phyloP scores from a whole-genome alignment of 371 early-diverging fungal species.

The Batrachochytrium dendrobatidis region DNA sequence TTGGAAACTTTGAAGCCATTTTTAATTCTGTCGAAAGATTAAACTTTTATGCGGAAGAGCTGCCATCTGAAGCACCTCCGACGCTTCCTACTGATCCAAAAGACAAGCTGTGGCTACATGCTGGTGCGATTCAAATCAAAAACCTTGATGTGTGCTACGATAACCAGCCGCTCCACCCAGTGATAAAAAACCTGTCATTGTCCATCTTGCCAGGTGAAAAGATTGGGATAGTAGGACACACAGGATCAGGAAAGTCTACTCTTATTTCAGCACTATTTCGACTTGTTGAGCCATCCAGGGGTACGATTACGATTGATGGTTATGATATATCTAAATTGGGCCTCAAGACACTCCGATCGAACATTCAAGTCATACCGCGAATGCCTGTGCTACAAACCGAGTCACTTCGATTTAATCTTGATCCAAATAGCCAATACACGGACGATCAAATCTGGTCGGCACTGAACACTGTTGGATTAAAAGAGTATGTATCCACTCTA shows the following conservation, averaged over 20 bases:
- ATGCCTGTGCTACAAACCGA: constrained; percentile 38
- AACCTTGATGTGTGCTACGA: no score
- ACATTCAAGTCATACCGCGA: constrained; percentile 35
- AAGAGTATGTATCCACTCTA: constrained; percentile 15
- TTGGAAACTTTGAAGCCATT: not conserved
- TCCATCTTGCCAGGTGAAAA: constrained; percentile 33
- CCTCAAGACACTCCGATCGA: constrained; percentile 9
- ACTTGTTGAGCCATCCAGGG: constrained; percentile 44
- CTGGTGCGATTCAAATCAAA: no score
- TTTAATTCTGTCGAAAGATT: no score
- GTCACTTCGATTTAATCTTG: constrained; percentile 33
- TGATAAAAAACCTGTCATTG: constrained; percentile 47
- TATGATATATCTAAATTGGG: constrained; percentile 21
- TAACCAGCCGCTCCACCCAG: no score
- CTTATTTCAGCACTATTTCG: constrained; percentile 17
- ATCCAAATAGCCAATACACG: constrained; percentile 24
- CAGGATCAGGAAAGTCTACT: constrained; percentile 24
- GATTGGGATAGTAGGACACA: constrained; percentile 57
- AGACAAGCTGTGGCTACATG: no score
- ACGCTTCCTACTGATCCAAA: no score
- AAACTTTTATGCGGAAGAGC: no score
- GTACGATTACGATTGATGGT: constrained; percentile 46
- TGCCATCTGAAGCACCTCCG: no score
- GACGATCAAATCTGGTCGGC: constrained; percentile 35
- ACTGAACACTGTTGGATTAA: constrained; percentile 27